Evolutionary conservation across 345 rosid species (phyloP).

Genomic region (Heritiera littoralis): DNA sequence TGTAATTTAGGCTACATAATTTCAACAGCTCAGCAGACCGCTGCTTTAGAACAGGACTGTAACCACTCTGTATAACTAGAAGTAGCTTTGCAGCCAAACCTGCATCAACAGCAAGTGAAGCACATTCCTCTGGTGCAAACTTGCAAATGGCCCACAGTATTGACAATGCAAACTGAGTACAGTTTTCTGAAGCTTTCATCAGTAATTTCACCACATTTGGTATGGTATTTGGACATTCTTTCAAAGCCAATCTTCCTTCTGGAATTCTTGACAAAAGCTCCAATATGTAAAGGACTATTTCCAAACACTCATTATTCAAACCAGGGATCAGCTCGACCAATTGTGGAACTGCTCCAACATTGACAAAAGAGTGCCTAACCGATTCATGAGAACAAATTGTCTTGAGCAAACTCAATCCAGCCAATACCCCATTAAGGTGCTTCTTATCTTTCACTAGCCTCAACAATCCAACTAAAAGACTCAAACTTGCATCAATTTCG

Average conservation of each 20-base stretch:
- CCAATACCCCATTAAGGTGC: slow-evolving; percentile 44
- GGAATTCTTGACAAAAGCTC: slow-evolving; percentile 35
- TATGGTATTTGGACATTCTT: slow-evolving; percentile 54
- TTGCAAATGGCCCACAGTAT: slow-evolving; percentile 58
- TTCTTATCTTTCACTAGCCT: slow-evolving; percentile 62
- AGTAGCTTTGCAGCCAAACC: slow-evolving; percentile 69
- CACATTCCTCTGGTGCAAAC: slow-evolving; percentile 60
- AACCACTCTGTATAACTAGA: slow-evolving; percentile 68
- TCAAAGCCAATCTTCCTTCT: slow-evolving; percentile 60
- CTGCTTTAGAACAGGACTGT: slow-evolving; percentile 57
- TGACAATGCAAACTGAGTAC: slow-evolving; percentile 53
- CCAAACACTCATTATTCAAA: slow-evolving; percentile 51
- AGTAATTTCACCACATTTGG: slow-evolving; percentile 49
- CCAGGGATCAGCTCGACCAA: slow-evolving; percentile 52
- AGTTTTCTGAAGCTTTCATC: slow-evolving; percentile 63
- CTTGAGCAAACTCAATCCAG: slow-evolving; percentile 54
- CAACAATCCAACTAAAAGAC: slow-evolving; percentile 64
- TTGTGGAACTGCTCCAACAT: slow-evolving; percentile 60
- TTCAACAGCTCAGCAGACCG: slow-evolving; percentile 63
- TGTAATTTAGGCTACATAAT: slow-evolving; percentile 64
- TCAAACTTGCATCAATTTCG: slow-evolving; percentile 53
- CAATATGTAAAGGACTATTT: slow-evolving; percentile 49
- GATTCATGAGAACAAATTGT: slow-evolving; percentile 42
- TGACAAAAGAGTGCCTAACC: slow-evolving; percentile 48
- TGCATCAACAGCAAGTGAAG: slow-evolving; percentile 56